Base-by-base conservation (phyloP, 306 rosid genomes). In the Glycine latifolia region DNA sequence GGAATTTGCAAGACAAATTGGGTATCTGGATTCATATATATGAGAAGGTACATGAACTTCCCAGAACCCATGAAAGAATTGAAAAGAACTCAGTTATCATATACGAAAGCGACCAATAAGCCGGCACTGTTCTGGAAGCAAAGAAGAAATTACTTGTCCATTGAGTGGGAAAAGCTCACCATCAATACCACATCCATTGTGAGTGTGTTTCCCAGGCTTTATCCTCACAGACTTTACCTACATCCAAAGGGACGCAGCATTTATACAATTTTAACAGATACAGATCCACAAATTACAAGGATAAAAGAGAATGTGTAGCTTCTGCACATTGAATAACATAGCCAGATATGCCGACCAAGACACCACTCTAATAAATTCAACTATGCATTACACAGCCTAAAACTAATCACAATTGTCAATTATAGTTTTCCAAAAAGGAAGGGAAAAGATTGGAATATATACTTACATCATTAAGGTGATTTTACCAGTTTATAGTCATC, bases 111-210 rank as follows among this genome's bases (percentile, higher is more conserved):
- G 97, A 86, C 99, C 99, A 74, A 95, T 93, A 65, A 95, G 97
- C 82, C 99, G 92, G 92, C 99, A 95, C 69, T 95, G 99, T 85
- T 95, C 99, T 2, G 99, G 99, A 84, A 93, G 97, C 91, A 95
- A 60, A 33, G 96, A 86, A 50, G 99, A 95, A 65, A 91, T 71
- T 54, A 91, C 90, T 88, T 93, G 96, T 49, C 98, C 99, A 78
- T 86, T 87, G 65, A 92, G 96, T 16, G 92, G 88, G 83, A 95
- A 95, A 73, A 95, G 91, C 89, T 95, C 99, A 62, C 99, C 99
- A 89, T 95, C 99, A 83, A 95, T 95, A 56, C 99, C 99, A 75
- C 99, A 95, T 7, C 99, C 94, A 13, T 87, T 90, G 83, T 93
- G 96, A 61, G 90, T 89, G 88, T 90, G 98, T 89, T 95, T 93